Evolutionary conservation across 2,329 filamentous ascomycete species (phyloP), one percentile per base, ranked within the genome.

Genomic region (Aspergillus sp.): DNA sequence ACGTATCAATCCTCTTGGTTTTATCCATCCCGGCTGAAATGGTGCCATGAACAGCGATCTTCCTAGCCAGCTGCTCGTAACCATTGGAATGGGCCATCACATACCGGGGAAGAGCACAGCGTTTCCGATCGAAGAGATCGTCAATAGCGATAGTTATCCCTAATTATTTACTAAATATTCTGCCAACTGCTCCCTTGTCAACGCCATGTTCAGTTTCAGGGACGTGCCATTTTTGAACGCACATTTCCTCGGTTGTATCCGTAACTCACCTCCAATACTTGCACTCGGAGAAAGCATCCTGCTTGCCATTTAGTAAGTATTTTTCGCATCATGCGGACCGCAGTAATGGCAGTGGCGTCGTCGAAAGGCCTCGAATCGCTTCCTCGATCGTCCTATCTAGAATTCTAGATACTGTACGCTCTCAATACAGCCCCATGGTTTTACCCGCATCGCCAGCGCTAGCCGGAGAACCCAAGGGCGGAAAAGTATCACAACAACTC

Each of bases 81-180:
- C 62, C 65, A 59, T 60, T 59, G 65, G 64, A 57, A 67, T 68
- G 66, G 64, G 66, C 58, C 60, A 61, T 65, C 57, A 40, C 68
- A 70, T 71, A 65, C 67, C 68, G 67, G 68, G 66, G 69, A 71
- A 62, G 52, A 60, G 40, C 37, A 15, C 54, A 48, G 59, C 57
- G 61, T 55, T 69, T 68, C 68, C 68, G 65, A 67, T 66, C 65
- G 55, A 53, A 55, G 27, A 59, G 63, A 64, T 67, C 62, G 44
- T 52, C 54, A 62, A 59, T 56, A 54, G 57, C 55, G 59, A 11
- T 31, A 25, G 23, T 25, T 25, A 31, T 31, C 27, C 27, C 27
- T 31, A 31, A 31, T 8, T 31, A 31, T 31, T 51, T 25, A 45
- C 19, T 41, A 33, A 50, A 17, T 51, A 31, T 46, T 23, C 17